Percentiles rank a stretch among this genome's conserved stretches.
Conservation (phyloP, 192 early-diverging fungal genomes). For the Pilobolus umbonatus region DNA sequence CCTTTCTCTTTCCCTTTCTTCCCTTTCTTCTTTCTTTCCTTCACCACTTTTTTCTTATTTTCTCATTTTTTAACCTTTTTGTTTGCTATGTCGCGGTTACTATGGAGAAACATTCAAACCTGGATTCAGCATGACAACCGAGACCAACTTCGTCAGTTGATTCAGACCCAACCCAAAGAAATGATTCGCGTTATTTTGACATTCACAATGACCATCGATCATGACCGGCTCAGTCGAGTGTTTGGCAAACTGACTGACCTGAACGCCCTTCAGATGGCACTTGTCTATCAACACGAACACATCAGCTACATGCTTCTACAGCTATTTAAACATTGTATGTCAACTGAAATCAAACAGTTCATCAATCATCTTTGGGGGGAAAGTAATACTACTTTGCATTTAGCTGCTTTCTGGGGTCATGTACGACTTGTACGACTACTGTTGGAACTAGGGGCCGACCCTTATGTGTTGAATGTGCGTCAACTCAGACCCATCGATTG, state of each 20-base stretch:
- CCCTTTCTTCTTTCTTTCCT: slow-evolving; percentile 11
- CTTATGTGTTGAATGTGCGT: slow-evolving; percentile 46
- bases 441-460: slow-evolving; percentile 38
- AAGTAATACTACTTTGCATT: slow-evolving; percentile 18
- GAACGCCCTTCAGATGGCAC: slow-evolving; percentile 25
- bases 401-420: slow-evolving; percentile 18
- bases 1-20: not conserved
- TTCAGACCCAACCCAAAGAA: not conserved
- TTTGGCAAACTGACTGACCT: slow-evolving; percentile 24
- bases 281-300: slow-evolving; percentile 7
- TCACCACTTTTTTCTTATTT: too few relatives aligned
- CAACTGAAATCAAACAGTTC: slow-evolving; percentile 4
- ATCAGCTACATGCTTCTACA: slow-evolving; percentile 13
- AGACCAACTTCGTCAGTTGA: slow-evolving; percentile 10
- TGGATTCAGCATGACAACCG: slow-evolving; percentile 3
- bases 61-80: too few relatives aligned
- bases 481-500: slow-evolving; percentile 22
- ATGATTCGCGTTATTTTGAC: too few relatives aligned
- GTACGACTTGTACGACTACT: slow-evolving; percentile 11
- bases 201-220: too few relatives aligned
- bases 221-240: not conserved
- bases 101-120: slow-evolving; percentile 26
- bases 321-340: slow-evolving; percentile 2
- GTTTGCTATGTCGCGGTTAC: too few relatives aligned
- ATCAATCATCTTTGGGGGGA: slow-evolving; percentile 27